Evolutionary conservation across 179 eudicot species (phyloP).

Genomic region (Pouteria campechiana): DNA sequence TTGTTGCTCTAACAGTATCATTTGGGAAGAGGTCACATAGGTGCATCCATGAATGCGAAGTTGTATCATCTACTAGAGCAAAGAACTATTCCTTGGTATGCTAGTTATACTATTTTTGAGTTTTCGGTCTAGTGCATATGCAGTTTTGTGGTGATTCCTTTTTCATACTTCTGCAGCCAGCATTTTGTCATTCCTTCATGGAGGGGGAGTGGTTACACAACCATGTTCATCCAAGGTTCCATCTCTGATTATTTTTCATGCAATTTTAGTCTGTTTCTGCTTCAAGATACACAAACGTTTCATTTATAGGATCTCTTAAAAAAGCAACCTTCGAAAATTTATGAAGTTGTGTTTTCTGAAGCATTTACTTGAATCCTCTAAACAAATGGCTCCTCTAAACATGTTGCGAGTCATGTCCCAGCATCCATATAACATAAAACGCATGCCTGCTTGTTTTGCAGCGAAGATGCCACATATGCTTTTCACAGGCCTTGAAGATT

Average conservation of each 20-base stretch:
- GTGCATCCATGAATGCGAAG: constrained; percentile 61
- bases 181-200: constrained; percentile 82
- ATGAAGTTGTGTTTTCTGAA: too few relatives aligned
- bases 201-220: constrained; percentile 90
- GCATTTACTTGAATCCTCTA: too few relatives aligned
- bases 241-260: constrained; percentile 1
- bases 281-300: too few relatives aligned
- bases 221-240: constrained; percentile 93
- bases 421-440: too few relatives aligned
- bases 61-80: constrained; percentile 61
- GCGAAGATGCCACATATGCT: constrained; percentile 78
- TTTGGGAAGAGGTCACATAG: constrained; percentile 89
- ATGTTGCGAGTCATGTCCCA: too few relatives aligned
- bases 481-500: constrained; percentile 90
- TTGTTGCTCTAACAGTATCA: constrained; percentile 50
- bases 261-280: too few relatives aligned
- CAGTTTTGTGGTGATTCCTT: constrained; percentile 7
- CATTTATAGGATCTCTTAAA: too few relatives aligned
- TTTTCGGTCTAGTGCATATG: background rate
- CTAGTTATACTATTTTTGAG: background rate
- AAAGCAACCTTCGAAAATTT: too few relatives aligned
- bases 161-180: constrained; percentile 34
- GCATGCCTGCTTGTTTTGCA: too few relatives aligned
- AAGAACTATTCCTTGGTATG: constrained; percentile 20
- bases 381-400: too few relatives aligned